These are phyloP conservation scores for Dispira parvispora DNA, from an alignment of 192 early-diverging fungal species.

Conservation along the genomic window DNA sequence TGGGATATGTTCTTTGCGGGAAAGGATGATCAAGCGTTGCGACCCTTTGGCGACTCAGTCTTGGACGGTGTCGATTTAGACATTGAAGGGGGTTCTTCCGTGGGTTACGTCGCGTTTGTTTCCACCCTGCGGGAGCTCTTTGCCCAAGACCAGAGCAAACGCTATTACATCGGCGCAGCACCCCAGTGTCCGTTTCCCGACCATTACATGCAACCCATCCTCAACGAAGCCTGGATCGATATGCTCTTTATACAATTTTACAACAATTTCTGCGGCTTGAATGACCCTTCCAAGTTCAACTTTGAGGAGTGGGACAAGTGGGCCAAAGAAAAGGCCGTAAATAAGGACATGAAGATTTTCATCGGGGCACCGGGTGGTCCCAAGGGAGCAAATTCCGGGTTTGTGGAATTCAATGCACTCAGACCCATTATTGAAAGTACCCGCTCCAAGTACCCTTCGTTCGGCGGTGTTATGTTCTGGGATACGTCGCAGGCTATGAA, in stretches of 20 bases:
- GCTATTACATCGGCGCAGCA: slow-evolving; percentile 44
- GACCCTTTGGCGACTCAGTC: slow-evolving; percentile 49
- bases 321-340: slow-evolving; percentile 34
- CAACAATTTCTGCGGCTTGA: slow-evolving; percentile 57
- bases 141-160: slow-evolving; percentile 22
- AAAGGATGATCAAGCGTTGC: slow-evolving; percentile 16
- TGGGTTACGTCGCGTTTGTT: slow-evolving; percentile 42
- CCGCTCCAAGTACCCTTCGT: slow-evolving; percentile 22
- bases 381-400: slow-evolving; percentile 32
- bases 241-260: slow-evolving; percentile 69
- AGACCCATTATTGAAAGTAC: slow-evolving; percentile 22
- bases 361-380: slow-evolving; percentile 38
- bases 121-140: slow-evolving; percentile 36
- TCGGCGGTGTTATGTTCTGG: slow-evolving; percentile 62
- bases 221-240: slow-evolving; percentile 42
- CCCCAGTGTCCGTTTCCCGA: slow-evolving; percentile 62
- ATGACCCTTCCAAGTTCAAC: slow-evolving; percentile 41
- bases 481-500: slow-evolving; percentile 20
- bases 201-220: slow-evolving; percentile 37
- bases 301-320: slow-evolving; percentile 58
- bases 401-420: slow-evolving; percentile 22
- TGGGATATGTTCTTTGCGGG: slow-evolving; percentile 67
- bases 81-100: slow-evolving; percentile 43
- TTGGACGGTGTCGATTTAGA: slow-evolving; percentile 60
- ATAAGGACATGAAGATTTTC: slow-evolving; percentile 42